Conservation (phyloP, 2,329 filamentous ascomycete genomes). For the Pyrenochaeta sp. region DNA sequence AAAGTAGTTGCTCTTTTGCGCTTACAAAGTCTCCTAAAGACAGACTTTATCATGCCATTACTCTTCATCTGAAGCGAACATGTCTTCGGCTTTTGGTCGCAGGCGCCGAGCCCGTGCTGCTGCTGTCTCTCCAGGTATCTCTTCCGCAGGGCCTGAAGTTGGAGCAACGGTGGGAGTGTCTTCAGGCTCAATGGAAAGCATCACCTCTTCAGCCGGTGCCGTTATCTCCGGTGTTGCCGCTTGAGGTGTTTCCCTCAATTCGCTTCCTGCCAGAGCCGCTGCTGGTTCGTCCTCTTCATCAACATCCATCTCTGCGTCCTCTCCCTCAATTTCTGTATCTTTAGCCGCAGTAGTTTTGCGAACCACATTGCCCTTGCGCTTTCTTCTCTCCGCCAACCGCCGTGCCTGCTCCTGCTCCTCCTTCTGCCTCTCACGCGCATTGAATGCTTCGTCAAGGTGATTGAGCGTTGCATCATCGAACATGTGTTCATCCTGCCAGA, state of each 20-base stretch:
- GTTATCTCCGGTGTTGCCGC: slow-evolving; percentile 1
- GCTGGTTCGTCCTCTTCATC: slow-evolving; percentile 24
- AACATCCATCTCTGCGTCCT: slow-evolving; percentile 29
- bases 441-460: slow-evolving; percentile 40
- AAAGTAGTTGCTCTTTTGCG: background rate
- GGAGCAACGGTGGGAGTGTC: slow-evolving; percentile 1
- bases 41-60: slow-evolving; percentile 6
- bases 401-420: slow-evolving; percentile 70
- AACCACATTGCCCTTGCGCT: slow-evolving; percentile 24
- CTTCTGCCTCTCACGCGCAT: slow-evolving; percentile 50
- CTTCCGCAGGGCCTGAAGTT: background rate
- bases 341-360: slow-evolving; percentile 12
- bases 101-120: slow-evolving; percentile 46
- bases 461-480: slow-evolving; percentile 41
- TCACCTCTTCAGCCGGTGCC: background rate
- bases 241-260: slow-evolving; percentile 2
- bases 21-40: background rate
- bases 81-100: slow-evolving; percentile 50
- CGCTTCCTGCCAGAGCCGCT: slow-evolving; percentile 6
- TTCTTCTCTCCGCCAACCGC: slow-evolving; percentile 63
- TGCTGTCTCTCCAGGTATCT: slow-evolving; percentile 43
- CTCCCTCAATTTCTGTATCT: slow-evolving; percentile 19
- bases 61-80: slow-evolving; percentile 49
- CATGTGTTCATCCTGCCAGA: slow-evolving; percentile 45
- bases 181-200: background rate